Percentiles rank a stretch among this genome's conserved stretches.
Conservation (phyloP, 2,329 filamentous ascomycete species). For the Fusarium lyarnte region DNA sequence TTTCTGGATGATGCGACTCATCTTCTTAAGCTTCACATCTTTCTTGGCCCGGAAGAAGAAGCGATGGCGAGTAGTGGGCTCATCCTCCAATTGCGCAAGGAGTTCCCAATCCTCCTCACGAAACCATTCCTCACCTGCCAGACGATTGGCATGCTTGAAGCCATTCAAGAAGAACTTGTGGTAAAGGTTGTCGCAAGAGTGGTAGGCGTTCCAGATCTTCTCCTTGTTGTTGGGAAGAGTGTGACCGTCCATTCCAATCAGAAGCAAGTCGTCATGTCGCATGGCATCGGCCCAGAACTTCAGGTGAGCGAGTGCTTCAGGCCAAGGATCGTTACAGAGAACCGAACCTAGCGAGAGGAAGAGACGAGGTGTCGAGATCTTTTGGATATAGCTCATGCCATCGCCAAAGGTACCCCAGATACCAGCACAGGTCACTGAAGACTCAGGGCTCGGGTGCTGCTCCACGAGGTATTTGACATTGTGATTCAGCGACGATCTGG, state of each 20-base stretch:
- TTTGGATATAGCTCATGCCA: conserved; percentile 46
- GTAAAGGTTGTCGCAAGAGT: conserved; percentile 50
- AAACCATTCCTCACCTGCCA: conserved; percentile 49
- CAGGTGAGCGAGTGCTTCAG: conserved; percentile 48
- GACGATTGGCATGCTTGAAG: conserved; percentile 50
- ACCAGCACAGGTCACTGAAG: conserved; percentile 48
- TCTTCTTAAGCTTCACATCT: conserved; percentile 43
- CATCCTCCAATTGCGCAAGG: conserved; percentile 48
- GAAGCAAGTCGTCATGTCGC: conserved; percentile 48
- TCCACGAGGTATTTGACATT: conserved; percentile 48
- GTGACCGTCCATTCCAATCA: conserved; percentile 56
- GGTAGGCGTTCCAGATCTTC: conserved; percentile 55
- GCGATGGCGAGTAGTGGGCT: conserved; percentile 52
- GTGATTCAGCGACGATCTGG: conserved; percentile 47
- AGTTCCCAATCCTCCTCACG: conserved; percentile 52
- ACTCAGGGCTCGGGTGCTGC: conserved; percentile 40
- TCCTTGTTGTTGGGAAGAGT: conserved; percentile 44
- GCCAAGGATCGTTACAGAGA: conserved; percentile 54
- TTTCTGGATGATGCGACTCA: conserved; percentile 40
- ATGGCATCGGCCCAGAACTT: conserved; percentile 50
- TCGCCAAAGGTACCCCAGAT: conserved; percentile 54
- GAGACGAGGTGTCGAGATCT: conserved; percentile 47
- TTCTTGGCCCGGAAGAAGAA: conserved; percentile 52
- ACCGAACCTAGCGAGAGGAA: conserved; percentile 55
- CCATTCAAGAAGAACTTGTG: conserved; percentile 52